These are phyloP conservation scores for Amoeboradix gromovi DNA, from an alignment of 371 early-diverging fungal species.

Conservation along the genomic window DNA sequence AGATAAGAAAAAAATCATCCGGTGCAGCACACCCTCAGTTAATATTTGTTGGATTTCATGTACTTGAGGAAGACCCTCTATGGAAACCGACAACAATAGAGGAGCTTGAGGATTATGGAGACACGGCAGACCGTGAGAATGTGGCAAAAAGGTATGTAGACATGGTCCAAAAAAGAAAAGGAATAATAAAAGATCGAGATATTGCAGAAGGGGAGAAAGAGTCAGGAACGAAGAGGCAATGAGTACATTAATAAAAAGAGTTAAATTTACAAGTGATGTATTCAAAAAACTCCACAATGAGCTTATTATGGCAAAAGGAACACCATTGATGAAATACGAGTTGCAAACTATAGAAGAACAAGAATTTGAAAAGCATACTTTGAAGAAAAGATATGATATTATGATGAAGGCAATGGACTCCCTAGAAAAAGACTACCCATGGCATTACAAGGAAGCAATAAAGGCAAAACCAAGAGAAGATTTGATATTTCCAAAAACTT, in stretches of 20 bases:
- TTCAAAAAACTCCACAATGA: background rate
- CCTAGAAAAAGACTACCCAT: background rate
- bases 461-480: background rate
- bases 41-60: constrained; percentile 66
- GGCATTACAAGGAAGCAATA: background rate
- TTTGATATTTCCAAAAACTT: background rate
- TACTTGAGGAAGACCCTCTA: constrained; percentile 75
- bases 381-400: background rate
- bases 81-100: constrained; percentile 90
- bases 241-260: background rate
- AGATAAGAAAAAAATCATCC: constrained; percentile 65
- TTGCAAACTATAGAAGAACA: background rate
- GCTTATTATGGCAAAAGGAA: background rate
- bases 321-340: background rate
- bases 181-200: background rate
- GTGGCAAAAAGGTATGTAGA: constrained; percentile 83
- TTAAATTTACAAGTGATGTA: background rate
- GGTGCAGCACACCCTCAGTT: constrained; percentile 82
- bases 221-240: background rate
- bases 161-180: constrained; percentile 67
- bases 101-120: constrained; percentile 84
- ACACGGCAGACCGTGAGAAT: constrained; percentile 80
- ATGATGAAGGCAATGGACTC: background rate
- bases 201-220: background rate
- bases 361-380: background rate